These are phyloP conservation scores for Helotiales sp. DNA, from an alignment of 2,329 filamentous ascomycete genomes.

Conservation along the genomic window DNA sequence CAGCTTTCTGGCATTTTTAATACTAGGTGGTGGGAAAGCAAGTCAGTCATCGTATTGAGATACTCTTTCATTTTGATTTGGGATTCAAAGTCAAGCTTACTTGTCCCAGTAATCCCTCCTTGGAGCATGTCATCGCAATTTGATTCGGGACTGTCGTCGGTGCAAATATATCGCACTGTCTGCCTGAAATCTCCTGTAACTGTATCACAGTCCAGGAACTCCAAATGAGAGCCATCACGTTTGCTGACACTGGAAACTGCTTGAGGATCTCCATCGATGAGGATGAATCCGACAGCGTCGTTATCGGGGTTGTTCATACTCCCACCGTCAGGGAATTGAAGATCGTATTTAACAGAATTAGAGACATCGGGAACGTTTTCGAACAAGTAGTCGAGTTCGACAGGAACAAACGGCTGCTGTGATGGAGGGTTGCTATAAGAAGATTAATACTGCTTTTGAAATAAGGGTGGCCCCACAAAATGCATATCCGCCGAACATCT, in stretches of 20 bases:
- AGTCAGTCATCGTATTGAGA: not conserved
- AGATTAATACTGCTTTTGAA: not conserved
- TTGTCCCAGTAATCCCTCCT: not conserved
- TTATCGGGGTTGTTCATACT: not conserved
- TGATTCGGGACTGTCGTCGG: not conserved
- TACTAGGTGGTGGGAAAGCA: no score
- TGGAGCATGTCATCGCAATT: not conserved
- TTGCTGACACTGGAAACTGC: not conserved
- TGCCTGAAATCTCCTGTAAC: not conserved
- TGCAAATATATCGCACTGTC: not conserved
- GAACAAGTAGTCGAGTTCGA: not conserved
- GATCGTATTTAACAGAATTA: not conserved
- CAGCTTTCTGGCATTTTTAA: not conserved
- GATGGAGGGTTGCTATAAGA: not conserved
- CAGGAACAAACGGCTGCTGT: not conserved
- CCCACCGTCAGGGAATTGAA: not conserved
- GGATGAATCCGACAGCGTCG: not conserved
- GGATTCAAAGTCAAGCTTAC: not conserved
- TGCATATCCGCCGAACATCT: no score
- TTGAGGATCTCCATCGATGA: not conserved
- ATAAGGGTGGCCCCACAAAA: no score
- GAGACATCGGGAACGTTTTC: not conserved
- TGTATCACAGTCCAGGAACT: not conserved
- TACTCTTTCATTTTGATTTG: not conserved
- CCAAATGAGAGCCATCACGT: not conserved